phyloP scores from a whole-genome alignment of 1,284 basidiomycete genomes.

The Leccinum fuscescens region DNA sequence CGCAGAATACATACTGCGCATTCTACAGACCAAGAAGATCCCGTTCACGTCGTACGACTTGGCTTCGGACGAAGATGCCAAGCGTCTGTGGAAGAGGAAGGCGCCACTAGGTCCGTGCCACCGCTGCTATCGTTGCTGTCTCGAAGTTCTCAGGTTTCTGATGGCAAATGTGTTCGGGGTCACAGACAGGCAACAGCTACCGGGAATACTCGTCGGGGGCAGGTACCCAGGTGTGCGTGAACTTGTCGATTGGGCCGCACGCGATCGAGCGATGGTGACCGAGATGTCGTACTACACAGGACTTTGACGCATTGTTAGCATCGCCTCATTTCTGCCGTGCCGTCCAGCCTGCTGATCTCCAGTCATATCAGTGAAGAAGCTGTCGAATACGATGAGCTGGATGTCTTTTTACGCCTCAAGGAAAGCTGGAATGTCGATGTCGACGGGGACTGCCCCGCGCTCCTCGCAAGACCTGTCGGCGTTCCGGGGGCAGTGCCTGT shows the following conservation, averaged over 20 bases:
- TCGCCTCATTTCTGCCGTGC: constrained; percentile 5
- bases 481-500: constrained; percentile 75
- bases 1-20: constrained; percentile 70
- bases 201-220: constrained; percentile 74
- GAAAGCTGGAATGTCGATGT: constrained; percentile 61
- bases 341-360: constrained; percentile 12
- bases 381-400: constrained; percentile 71
- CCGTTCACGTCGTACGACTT: constrained; percentile 77
- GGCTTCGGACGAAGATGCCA: constrained; percentile 77
- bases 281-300: constrained; percentile 34
- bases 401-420: constrained; percentile 66
- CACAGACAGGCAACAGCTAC: constrained; percentile 74
- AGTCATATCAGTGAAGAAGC: constrained; percentile 63
- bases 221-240: constrained; percentile 55
- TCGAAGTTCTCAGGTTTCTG: neutral
- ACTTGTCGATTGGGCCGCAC: neutral
- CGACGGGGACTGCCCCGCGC: constrained; percentile 53
- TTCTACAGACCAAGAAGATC: constrained; percentile 80
- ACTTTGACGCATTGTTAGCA: constrained; percentile 56
- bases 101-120: constrained; percentile 54
- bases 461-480: constrained; percentile 58
- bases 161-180: neutral
- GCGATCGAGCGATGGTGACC: constrained; percentile 1
- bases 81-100: constrained; percentile 75
- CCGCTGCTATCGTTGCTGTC: neutral